Base-by-base conservation (phyloP, 2,329 filamentous ascomycete species). In the Fusarium piperis region DNA sequence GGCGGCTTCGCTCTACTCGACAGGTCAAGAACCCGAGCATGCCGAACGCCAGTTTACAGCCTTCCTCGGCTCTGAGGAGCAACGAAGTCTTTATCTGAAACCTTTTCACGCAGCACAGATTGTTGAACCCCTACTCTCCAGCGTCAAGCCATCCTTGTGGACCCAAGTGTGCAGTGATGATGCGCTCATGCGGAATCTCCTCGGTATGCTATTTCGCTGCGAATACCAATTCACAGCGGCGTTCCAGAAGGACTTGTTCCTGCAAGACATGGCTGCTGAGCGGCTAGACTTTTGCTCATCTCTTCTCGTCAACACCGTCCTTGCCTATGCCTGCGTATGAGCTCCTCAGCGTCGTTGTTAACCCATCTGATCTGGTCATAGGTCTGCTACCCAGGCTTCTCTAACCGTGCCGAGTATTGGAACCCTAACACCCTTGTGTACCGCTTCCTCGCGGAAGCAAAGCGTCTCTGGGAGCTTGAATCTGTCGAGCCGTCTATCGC, bases 181-280 rank as follows among this genome's bases (percentile, higher is more conserved):
- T 39, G 59, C 18, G 1, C 72, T 84, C 9, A 79, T 84, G 76
- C 74, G 78, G 30, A 77, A 78, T 11, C 65, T 82, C 0, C 62
- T 82, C 1, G 41, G 26, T 1, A 63, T 71, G 1, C 76, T 77
- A 12, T 72, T 82, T 7, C 77, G 76, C 2, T 79, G 78, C 64
- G 81, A 84, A 36, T 82, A 83, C 35, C 78, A 79, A 3, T 82
- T 78, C 68, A 78, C 78, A 0, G 72, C 79, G 0, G 73, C 74
- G 0, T 81, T 84, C 28, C 81, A 84, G 3, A 83, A 83, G 64
- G 81, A 82, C 28, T 73, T 73, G 1, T 83, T 85, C 32, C 63
- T 84, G 0, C 73, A 82, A n/a, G 83, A 84, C 30, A 79, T 84
- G 79, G 74, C 70, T 12, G 65, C 72, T 0, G 72, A 73, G 1